Base-by-base conservation (phyloP, 2,329 filamentous ascomycete genomes). In the Clonostachys rhizophaga region DNA sequence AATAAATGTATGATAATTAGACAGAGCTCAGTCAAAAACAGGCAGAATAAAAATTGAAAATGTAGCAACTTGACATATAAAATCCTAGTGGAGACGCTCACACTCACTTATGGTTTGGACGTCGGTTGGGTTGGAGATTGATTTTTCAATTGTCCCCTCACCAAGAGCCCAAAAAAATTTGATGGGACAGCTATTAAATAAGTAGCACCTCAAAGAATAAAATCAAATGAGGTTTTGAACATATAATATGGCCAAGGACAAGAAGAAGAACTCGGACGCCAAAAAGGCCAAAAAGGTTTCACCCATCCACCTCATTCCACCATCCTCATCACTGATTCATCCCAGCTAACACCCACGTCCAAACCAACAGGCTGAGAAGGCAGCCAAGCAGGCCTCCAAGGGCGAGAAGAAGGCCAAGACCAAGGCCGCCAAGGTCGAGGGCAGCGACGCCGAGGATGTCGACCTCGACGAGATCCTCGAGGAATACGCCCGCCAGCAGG, bases 391-490 rank as follows among this genome's bases (percentile, higher is more conserved):
- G 65, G 86, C 87, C 61, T 94, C 88, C 67, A 96, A 96, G 64
- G 86, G 86, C 30, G 90, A 94, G 59, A 95, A 95, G 66, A 95
- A 91, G 67, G 75, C 79, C 57, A 91, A 91, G 58, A 71, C 65
- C 45, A 88, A 87, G 65, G 74, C 75, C 13, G 81, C 88, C 55
- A 84, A 89, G 64, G 65, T 76, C 48, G 86, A 87, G 30, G 91
- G 91, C 64, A 92, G 89, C 61, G 92, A 96, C 63, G 89, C 79
- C 43, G 92, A 97, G 64, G 91, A 96, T 57, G 84, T 94, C 13
- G 94, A 97, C 67, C 79, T 99, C 36, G 94, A 99, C 62, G 85
- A 86, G 42, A 91, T 99, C 41, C 83, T 99, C 30, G 91, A 92
- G 42, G 89, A 95, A 65, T 97, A 95, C 68, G 88, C 88, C 55